Evolutionary conservation across 371 early-diverging fungal genomes (phyloP), one percentile per base, ranked within the genome.

Genomic region (Funneliformis caledonium): DNA sequence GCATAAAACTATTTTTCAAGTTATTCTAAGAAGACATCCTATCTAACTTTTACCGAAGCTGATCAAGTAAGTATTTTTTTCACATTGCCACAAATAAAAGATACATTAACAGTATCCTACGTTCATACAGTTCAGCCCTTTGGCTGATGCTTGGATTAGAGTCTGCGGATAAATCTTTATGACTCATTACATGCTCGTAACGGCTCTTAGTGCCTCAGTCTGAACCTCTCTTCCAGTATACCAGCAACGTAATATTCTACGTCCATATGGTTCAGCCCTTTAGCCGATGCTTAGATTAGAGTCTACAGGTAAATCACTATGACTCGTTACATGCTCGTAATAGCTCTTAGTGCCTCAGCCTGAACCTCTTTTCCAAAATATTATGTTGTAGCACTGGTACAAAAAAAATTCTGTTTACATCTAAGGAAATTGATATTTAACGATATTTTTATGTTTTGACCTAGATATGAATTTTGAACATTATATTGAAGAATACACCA

Each of bases 131-230:
- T 73, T 73, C n/a, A 47, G 48, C 72, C 72, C 37, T 72, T 72
- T 72, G 72, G 72, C 72, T 45, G 72, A 72, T 45, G 72, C 7
- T 72, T 72, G 48, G 72, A 72, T 73, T 74, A 50, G 74, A 59
- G 74, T 74, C 33, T 56, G 31, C 52, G 74, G 74, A 31, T 56
- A 52, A 74, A 74, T 52, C 59, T 10, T 33, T 69, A 70, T 70
- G 70, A 70, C 45, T 70, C 3, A 5, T 74, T 74, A 74, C 31
- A 22, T 74, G 74, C 42, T 72, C 31, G 72, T 72, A 72, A 72
- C 14, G 47, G 74, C 74, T 73, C 74, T 73, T 73, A 73, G 75
- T 74, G 75, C 75, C 75, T 74, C 75, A 59, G 75, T 59, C 74
- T 74, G 74, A 26, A 56, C 74, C 59, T 74, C 74, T 74, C 3